Conservation (phyloP, 2,329 filamentous ascomycete species). For the Nemania sp. region DNA sequence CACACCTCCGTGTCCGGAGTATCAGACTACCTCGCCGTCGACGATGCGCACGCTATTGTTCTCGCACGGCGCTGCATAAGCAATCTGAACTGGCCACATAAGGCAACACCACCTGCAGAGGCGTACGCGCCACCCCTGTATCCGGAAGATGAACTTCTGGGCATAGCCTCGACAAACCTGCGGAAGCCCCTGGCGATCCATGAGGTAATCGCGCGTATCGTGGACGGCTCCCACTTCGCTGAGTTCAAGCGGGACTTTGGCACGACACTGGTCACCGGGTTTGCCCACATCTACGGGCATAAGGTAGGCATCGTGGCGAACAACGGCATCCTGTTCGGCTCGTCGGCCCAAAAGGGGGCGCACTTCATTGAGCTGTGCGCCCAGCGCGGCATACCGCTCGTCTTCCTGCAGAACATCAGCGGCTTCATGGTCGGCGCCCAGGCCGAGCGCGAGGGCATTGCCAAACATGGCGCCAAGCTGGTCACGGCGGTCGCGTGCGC, state of each 20-base stretch:
- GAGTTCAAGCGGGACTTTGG: constrained; percentile 97
- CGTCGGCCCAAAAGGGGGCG: constrained; percentile 90
- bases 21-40: constrained; percentile 93
- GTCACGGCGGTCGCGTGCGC: constrained; percentile 95
- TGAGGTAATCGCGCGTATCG: constrained; percentile 91
- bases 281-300: constrained; percentile 89
- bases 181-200: constrained; percentile 86
- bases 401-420: constrained; percentile 96
- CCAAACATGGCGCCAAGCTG: constrained; percentile 97
- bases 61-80: constrained; percentile 85
- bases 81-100: constrained; percentile 88
- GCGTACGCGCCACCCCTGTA: constrained; percentile 82
- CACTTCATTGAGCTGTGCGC: constrained; percentile 97
- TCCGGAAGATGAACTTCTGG: constrained; percentile 81
- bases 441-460: constrained; percentile 93
- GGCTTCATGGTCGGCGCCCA: constrained; percentile 98
- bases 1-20: constrained; percentile 93
- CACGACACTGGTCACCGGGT: constrained; percentile 89
- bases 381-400: constrained; percentile 87
- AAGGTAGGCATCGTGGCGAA: constrained; percentile 94
- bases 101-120: constrained; percentile 53
- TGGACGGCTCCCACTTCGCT: constrained; percentile 88
- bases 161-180: constrained; percentile 91
- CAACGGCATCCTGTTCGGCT: constrained; percentile 93
- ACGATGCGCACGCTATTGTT: constrained; percentile 91